These are phyloP conservation scores for Talaromyces marneffei DNA, from an alignment of 2,329 filamentous ascomycete genomes.

Conservation along the genomic window DNA sequence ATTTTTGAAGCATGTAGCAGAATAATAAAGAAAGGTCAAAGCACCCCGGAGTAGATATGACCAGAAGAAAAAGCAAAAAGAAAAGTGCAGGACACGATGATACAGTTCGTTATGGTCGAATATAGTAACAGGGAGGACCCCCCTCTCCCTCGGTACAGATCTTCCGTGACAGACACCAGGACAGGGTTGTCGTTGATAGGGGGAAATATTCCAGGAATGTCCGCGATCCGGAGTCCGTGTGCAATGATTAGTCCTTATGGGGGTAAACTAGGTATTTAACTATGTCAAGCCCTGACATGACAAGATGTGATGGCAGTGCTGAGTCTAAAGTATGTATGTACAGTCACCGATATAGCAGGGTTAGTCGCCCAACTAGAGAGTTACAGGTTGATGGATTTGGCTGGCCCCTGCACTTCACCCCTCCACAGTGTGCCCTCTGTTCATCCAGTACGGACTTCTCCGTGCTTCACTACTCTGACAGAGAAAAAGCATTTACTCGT, in stretches of 20 bases:
- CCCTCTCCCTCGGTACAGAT: conserved; percentile 9
- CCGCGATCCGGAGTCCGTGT: not conserved
- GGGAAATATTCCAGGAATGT: not conserved
- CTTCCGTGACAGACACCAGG: not conserved
- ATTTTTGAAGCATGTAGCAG: conserved; percentile 5
- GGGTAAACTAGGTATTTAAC: not conserved
- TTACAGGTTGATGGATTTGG: conserved; percentile 2
- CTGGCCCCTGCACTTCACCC: not conserved
- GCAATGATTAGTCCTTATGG: not conserved
- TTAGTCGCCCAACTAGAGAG: not conserved
- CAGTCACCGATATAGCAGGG: not conserved
- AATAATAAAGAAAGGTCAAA: conserved; percentile 4
- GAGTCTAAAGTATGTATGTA: not conserved
- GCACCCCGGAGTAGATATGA: not conserved
- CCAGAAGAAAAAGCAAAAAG: not conserved
- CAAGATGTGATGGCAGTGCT: not conserved
- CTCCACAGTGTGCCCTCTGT: not conserved
- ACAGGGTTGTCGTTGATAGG: conserved; percentile 5
- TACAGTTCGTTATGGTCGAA: not conserved
- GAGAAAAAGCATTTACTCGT: not conserved
- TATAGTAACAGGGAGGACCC: not conserved
- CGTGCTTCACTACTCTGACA: not conserved
- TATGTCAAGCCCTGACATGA: not conserved
- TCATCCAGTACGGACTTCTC: not conserved
- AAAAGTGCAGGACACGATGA: not conserved